phyloP scores from a whole-genome alignment of 192 early-diverging fungal species.

The Mortierella claussenii region DNA sequence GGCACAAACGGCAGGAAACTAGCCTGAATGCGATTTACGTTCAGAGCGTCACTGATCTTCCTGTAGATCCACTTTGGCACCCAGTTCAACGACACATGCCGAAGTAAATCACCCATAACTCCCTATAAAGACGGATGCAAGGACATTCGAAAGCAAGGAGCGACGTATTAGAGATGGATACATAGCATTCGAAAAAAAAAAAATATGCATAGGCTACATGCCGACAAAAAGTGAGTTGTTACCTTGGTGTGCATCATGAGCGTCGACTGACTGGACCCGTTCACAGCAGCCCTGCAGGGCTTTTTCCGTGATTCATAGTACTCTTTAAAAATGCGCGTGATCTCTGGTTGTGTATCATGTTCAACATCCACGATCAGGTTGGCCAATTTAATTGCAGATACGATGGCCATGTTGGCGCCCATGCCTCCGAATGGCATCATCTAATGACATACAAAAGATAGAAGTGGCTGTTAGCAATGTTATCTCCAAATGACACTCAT shows the following conservation, averaged over 20 bases:
- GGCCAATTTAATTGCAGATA: slow-evolving; percentile 8
- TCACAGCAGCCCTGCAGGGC: neutral
- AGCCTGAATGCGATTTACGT: neutral
- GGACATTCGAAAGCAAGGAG: neutral
- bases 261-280: slow-evolving; percentile 1
- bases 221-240: neutral
- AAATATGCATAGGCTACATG: neutral
- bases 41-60: neutral
- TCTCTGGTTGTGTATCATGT: slow-evolving; percentile 8
- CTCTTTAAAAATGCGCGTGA: slow-evolving; percentile 4
- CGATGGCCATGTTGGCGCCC: slow-evolving; percentile 15
- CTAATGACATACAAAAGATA: neutral
- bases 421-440: slow-evolving; percentile 18
- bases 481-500: too few relatives aligned
- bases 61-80: neutral
- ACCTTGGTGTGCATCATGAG: slow-evolving; percentile 19
- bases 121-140: neutral
- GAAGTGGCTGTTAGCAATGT: neutral
- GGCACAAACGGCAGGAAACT: neutral
- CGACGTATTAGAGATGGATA: neutral
- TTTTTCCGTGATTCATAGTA: slow-evolving; percentile 2
- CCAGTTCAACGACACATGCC: neutral
- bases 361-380: slow-evolving; percentile 12
- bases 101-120: neutral
- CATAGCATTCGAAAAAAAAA: neutral